Evolutionary conservation across 2,329 filamentous ascomycete genomes (phyloP), one percentile per base, ranked within the genome.

Genomic region (Pseudonectria foliicola): DNA sequence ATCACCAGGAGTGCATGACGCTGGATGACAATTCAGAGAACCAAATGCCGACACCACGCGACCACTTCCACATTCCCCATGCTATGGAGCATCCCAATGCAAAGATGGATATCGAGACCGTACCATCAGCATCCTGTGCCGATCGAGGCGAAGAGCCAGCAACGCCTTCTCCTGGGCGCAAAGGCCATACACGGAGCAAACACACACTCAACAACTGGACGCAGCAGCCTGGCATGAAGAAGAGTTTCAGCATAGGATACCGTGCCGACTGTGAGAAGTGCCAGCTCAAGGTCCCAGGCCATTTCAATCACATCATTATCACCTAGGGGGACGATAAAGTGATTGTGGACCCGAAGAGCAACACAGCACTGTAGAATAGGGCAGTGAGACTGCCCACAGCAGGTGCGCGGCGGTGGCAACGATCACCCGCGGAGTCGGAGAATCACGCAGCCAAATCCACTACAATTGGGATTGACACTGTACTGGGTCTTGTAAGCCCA

Each of bases 191-290:
- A 10, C 68, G 75, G 34, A 77, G 71, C 44, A 70, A 71, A 35
- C 75, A 79, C 48, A 78, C 75, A 0, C 58, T 78, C 37, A 75
- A 76, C 52, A 68, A 66, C 37, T 78, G 74, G 75, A 78, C 75
- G 2, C 64, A 68, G 50, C 71, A 77, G 41, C 73, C 74, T 0
- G 74, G 75, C 45, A 77, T 77, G 71, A 83, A 82, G 61, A 76
- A 75, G 55, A 77, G 73, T 42, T 82, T 88, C 56, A 84, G 81
- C 50, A 86, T 88, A 75, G 84, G 84, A 33, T 88, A 82, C 62
- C 69, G 83, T 43, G 72, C 79, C 10, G 83, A 86, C 57, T 89
- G 84, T 55, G 82, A 87, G 42, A 87, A 87, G 59, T 89, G 84
- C 60, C 73, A 72, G 29, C 69, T 75, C 54, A 83, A 80, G 54